Percentiles rank a stretch among this genome's conserved stretches.
phyloP scores from a whole-genome alignment of 306 rosid genomes.

The Gastrolobium villosum region DNA sequence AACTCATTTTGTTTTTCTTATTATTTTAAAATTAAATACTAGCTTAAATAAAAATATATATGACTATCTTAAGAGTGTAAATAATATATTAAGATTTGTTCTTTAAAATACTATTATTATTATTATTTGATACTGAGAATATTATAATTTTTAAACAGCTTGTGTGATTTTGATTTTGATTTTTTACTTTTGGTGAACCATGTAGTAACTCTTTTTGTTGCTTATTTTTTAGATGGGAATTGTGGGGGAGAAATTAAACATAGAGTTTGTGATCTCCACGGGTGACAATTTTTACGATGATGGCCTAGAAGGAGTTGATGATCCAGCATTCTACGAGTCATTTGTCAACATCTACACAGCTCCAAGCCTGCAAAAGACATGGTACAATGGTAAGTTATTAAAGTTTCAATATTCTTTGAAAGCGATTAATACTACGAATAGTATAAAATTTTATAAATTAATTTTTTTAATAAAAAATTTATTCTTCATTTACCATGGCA shows the following conservation, averaged over 20 bases:
- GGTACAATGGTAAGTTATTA: conserved; percentile 68
- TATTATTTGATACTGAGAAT: too few species aligned
- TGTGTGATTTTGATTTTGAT: not conserved
- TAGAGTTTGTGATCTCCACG: conserved; percentile 74
- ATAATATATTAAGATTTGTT: not conserved
- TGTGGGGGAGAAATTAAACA: conserved; percentile 63
- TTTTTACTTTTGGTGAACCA: not conserved
- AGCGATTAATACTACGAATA: not conserved
- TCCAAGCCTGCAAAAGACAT: conserved; percentile 73
- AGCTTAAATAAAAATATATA: not conserved
- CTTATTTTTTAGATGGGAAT: conserved; percentile 67
- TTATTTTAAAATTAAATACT: not conserved
- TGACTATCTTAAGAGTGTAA: not conserved
- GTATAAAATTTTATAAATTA: not conserved
- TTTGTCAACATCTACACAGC: conserved; percentile 73
- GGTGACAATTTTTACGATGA: conserved; percentile 85
- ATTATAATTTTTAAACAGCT: not conserved
- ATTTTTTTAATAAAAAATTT: not conserved
- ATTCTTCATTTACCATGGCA: conserved; percentile 18
- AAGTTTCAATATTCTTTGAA: not conserved
- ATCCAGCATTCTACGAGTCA: conserved; percentile 75
- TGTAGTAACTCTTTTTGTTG: not conserved
- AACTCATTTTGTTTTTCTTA: not conserved
- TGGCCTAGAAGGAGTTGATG: conserved; percentile 66
- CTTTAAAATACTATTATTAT: not conserved